Evolutionary conservation across 1,284 basidiomycete genomes (phyloP), one percentile per base, ranked within the genome.

Genomic region (Cutaneotrichosporon cavernicola): DNA sequence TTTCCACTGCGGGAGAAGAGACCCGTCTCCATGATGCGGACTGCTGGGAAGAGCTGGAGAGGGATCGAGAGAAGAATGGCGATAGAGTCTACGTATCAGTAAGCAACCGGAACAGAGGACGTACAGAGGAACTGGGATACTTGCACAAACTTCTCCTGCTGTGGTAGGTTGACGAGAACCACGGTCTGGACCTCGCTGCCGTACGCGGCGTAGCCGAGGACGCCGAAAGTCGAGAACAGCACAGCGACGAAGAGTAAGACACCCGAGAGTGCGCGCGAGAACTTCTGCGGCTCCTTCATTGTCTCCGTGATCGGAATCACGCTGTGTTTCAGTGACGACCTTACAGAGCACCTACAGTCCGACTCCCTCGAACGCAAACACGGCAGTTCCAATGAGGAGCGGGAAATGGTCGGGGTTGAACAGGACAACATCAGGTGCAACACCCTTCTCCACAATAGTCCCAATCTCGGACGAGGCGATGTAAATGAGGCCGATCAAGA

Each of bases 361-460:
- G 70, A 99, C 92, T 18, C 96, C 96, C 80, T 99, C 97, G 70
- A 99, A 99, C 0, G 97, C 94, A 78, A 98, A 99, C 26, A 99
- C 96, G 5, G 96, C 96, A 18, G 97, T 98, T 30, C 92, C 97
- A 68, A 99, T 91, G 66, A 99, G 86, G 22, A 99, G 82, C 0
- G 96, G 89, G 83, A 94, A 99, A 68, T 90, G 88, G 73, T 87
- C 88, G 7, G 86, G 78, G 81, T 99, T 99, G 83, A 99, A 99
- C 79, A 92, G 72, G 70, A 87, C 84, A 47, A 98, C 87, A 65
- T 96, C 86, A 14, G 31, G 16, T n/a, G 91, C 90, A 16, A 91
- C 80, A 4, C 94, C 94, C 18, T 84, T 79, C 7, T 84, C 74
- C 0, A 83, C 83, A 64, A 97, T 85, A 34, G 90, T 83, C 0